Evolutionary conservation across 1,284 basidiomycete species (phyloP).

Genomic region (Schizopora paradoxa): DNA sequence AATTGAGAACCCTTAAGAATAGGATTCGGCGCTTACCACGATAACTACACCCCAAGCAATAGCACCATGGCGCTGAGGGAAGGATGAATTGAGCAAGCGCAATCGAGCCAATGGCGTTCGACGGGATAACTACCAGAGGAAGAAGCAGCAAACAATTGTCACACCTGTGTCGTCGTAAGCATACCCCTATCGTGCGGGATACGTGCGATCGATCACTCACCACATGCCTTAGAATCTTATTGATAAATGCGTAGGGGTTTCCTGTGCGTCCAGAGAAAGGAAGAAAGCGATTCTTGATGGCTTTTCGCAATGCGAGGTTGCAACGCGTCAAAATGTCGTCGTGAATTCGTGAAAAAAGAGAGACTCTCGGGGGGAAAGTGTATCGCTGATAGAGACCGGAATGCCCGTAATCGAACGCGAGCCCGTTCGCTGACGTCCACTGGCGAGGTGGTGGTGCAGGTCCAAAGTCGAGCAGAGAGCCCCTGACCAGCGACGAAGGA

Average conservation of each 20-base stretch:
- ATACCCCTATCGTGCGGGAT: too few species aligned
- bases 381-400: too few species aligned
- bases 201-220: slow-evolving; percentile 2
- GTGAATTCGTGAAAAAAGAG: too few species aligned
- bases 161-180: slow-evolving; percentile 59
- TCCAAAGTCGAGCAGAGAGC: too few species aligned
- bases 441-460: too few species aligned
- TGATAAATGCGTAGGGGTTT: background rate
- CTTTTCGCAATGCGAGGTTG: too few species aligned
- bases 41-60: slow-evolving; percentile 70
- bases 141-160: slow-evolving; percentile 67
- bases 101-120: background rate
- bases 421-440: too few species aligned
- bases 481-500: too few species aligned
- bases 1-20: background rate
- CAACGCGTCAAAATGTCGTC: too few species aligned
- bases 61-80: slow-evolving; percentile 57
- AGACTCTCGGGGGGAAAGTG: too few species aligned
- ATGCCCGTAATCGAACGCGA: too few species aligned
- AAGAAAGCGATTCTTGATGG: too few species aligned
- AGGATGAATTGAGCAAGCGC: slow-evolving; percentile 4
- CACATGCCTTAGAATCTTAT: slow-evolving; percentile 13
- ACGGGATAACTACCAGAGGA: slow-evolving; percentile 48
- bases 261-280: background rate
- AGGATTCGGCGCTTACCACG: slow-evolving; percentile 37